These are phyloP conservation scores for Solanum lignicaule DNA, from an alignment of 257 asterid genomes.

Conservation along the genomic window DNA sequence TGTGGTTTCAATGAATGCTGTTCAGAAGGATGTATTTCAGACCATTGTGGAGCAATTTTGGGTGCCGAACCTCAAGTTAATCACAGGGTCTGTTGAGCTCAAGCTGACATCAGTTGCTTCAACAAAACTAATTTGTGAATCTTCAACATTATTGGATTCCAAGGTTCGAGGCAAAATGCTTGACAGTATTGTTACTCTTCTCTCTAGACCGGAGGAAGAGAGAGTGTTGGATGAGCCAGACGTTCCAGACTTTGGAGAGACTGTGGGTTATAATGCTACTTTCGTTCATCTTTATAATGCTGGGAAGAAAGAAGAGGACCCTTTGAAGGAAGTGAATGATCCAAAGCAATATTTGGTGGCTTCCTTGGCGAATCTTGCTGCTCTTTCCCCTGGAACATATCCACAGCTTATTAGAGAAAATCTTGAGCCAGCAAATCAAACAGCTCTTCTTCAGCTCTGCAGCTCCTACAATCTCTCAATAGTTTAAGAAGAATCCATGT, in stretches of 20 bases:
- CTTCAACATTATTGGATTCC: slow-evolving; percentile 46
- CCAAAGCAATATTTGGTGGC: slow-evolving; percentile 76
- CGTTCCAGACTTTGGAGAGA: slow-evolving; percentile 80
- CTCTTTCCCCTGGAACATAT: slow-evolving; percentile 56
- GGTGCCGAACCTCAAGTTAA: slow-evolving; percentile 72
- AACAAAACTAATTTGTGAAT: slow-evolving; percentile 63
- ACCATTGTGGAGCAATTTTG: slow-evolving; percentile 65
- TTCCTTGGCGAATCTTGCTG: slow-evolving; percentile 56
- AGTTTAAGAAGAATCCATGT: slow-evolving; percentile 25
- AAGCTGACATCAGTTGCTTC: slow-evolving; percentile 83
- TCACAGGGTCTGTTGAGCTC: slow-evolving; percentile 65
- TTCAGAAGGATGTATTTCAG: slow-evolving; percentile 55
- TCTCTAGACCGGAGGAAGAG: slow-evolving; percentile 67
- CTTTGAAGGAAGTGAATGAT: slow-evolving; percentile 68
- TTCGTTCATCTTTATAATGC: slow-evolving; percentile 66
- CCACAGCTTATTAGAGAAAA: slow-evolving; percentile 44
- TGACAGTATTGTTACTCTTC: slow-evolving; percentile 79
- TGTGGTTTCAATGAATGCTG: slow-evolving; percentile 56
- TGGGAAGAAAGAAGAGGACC: slow-evolving; percentile 86
- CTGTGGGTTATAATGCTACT: slow-evolving; percentile 65
- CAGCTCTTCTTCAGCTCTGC: slow-evolving; percentile 73
- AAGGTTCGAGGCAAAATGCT: slow-evolving; percentile 80
- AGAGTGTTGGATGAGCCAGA: slow-evolving; percentile 79
- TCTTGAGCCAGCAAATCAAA: slow-evolving; percentile 70
- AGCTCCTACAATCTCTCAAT: slow-evolving; percentile 41